These are phyloP conservation scores for Melaleuca quinquenervia DNA, from an alignment of 345 rosid species.

Conservation along the genomic window DNA sequence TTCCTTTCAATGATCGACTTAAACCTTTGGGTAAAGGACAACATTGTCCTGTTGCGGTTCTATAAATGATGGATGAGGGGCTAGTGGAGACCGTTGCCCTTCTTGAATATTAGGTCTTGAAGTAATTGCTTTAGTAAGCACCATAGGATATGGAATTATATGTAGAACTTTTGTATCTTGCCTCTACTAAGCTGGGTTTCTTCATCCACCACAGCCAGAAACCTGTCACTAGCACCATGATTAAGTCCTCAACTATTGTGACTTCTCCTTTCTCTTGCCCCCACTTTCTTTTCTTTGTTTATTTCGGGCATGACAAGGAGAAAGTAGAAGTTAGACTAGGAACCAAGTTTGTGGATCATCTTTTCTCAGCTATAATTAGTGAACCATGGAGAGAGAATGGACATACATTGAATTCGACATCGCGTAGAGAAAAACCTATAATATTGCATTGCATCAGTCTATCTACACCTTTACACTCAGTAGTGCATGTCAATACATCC, in stretches of 20 bases:
- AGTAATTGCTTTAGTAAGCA: neutral
- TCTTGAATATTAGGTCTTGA: neutral
- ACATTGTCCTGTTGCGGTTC: neutral
- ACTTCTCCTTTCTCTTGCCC: neutral
- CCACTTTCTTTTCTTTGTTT: neutral
- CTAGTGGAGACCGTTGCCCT: neutral
- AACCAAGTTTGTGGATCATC: neutral
- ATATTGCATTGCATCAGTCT: slow-evolving; percentile 9
- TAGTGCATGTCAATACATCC: slow-evolving; percentile 22
- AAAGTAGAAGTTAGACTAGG: neutral
- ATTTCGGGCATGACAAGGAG: neutral
- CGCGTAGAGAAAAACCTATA: neutral
- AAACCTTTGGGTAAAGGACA: neutral
- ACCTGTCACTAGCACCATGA: neutral
- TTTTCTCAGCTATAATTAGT: neutral
- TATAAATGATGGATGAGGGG: neutral
- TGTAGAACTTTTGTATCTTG: neutral
- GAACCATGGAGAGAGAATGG: neutral
- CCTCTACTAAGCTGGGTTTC: neutral
- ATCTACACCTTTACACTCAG: slow-evolving; percentile 32
- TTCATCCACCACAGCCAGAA: neutral
- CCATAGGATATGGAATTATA: neutral
- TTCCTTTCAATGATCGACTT: neutral
- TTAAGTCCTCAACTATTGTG: neutral
- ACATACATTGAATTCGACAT: neutral